phyloP scores from a whole-genome alignment of 1,284 basidiomycete genomes.

The Gastroboletus turbinatus region DNA sequence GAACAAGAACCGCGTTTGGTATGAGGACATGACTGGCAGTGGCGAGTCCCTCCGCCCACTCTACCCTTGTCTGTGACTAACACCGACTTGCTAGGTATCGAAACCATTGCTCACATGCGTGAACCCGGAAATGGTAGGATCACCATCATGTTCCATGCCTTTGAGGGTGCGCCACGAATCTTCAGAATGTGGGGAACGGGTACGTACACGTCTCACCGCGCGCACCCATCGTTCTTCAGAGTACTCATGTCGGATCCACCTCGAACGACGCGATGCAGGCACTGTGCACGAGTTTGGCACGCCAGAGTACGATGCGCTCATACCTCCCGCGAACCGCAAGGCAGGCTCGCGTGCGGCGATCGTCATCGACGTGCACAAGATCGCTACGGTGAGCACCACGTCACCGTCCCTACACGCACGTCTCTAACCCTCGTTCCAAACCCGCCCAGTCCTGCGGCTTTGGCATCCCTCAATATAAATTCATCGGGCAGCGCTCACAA shows the following conservation, averaged over 20 bases:
- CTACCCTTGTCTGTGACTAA: background rate
- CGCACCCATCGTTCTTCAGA: background rate
- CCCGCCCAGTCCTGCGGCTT: conserved; percentile 33
- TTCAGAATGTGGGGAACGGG: conserved; percentile 55
- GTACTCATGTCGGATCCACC: background rate
- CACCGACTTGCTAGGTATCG: conserved; percentile 40
- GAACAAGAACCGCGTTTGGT: conserved; percentile 52
- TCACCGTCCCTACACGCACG: background rate
- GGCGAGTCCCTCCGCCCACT: conserved; percentile 36
- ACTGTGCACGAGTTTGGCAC: conserved; percentile 51
- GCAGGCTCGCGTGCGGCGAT: conserved; percentile 53
- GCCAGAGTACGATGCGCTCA: conserved; percentile 46
- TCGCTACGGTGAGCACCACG: conserved; percentile 42
- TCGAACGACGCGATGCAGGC: conserved; percentile 31
- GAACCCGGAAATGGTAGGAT: conserved; percentile 52
- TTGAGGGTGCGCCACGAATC: conserved; percentile 49
- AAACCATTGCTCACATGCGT: conserved; percentile 58
- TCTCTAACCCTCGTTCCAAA: background rate
- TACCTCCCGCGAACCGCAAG: conserved; percentile 42
- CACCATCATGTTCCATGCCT: conserved; percentile 57
- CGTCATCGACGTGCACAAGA: conserved; percentile 28
- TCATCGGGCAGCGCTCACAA: conserved; percentile 45
- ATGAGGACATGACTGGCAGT: conserved; percentile 58
- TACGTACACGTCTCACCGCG: conserved; percentile 19
- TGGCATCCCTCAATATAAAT: conserved; percentile 44